These are phyloP conservation scores for Phalaenopsis hybrid DNA, from an alignment of 116 monocot species.

Conservation along the genomic window DNA sequence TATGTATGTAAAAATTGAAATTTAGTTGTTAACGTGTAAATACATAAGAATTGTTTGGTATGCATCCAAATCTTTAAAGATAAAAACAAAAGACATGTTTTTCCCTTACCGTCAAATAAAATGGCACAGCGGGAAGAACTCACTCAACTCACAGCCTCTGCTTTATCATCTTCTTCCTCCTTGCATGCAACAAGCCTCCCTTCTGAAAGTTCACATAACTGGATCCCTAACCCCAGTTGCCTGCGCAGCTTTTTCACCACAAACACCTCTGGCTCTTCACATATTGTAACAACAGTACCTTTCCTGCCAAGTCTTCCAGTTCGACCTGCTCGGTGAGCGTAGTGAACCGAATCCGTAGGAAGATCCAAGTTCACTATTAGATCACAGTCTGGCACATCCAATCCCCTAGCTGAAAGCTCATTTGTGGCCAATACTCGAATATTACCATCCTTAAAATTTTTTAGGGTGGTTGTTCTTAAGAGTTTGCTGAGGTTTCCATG, in stretches of 20 bases:
- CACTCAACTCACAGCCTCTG: conserved; percentile 2
- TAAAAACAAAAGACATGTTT: background rate
- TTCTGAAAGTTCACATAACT: conserved; percentile 70
- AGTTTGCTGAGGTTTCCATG: conserved; percentile 93
- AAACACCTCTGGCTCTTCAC: conserved; percentile 71
- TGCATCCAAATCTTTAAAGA: too few relatives aligned
- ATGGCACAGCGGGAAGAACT: background rate
- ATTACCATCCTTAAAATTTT: conserved; percentile 79
- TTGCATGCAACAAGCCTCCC: conserved; percentile 52
- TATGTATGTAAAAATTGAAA: too few relatives aligned
- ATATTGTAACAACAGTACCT: conserved; percentile 77
- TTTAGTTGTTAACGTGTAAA: too few relatives aligned
- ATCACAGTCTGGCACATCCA: conserved; percentile 91
- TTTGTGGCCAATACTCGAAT: conserved; percentile 86
- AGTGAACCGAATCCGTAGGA: conserved; percentile 94
- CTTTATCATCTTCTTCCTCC: conserved; percentile 38
- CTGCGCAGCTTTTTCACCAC: conserved; percentile 75
- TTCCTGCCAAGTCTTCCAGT: conserved; percentile 81
- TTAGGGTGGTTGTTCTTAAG: conserved; percentile 64
- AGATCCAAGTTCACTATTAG: conserved; percentile 87
- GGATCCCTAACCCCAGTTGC: conserved; percentile 56
- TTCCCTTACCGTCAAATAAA: background rate
- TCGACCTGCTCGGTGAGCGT: conserved; percentile 87
- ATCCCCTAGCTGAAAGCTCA: conserved; percentile 88
- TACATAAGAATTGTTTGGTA: too few relatives aligned